A percentile compares a stretch with the other conserved stretches of the same genome.
phyloP scores from a whole-genome alignment of 345 rosid genomes.

The Linum trigynum region DNA sequence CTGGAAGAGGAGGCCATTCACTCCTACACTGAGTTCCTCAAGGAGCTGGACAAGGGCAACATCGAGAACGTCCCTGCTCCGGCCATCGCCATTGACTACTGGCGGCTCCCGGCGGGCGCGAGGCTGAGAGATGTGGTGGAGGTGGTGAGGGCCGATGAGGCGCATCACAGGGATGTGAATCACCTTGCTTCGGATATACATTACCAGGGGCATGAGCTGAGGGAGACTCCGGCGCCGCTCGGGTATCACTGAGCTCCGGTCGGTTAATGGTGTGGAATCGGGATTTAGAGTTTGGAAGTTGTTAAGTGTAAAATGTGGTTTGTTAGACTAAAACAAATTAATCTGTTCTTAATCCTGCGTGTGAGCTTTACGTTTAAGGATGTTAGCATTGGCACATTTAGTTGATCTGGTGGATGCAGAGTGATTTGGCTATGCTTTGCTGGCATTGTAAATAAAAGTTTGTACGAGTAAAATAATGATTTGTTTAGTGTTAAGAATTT shows the following conservation, averaged over 20 bases:
- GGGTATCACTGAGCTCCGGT: conserved; percentile 40
- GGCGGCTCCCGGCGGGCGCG: conserved; percentile 53
- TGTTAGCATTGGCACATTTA: no score
- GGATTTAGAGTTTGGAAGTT: neutral
- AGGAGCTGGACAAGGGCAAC: conserved; percentile 66
- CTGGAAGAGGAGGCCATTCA: conserved; percentile 82
- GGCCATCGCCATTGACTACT: conserved; percentile 67
- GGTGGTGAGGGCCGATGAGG: conserved; percentile 70
- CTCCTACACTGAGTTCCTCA: conserved; percentile 72
- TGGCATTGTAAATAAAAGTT: no score
- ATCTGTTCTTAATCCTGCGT: no score
- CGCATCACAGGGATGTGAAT: conserved; percentile 79
- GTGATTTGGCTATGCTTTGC: no score
- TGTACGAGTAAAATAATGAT: no score
- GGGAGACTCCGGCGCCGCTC: conserved; percentile 61
- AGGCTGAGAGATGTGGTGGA: conserved; percentile 59
- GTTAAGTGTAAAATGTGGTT: no score
- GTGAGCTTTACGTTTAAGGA: no score
- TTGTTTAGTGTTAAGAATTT: no score
- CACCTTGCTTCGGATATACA: conserved; percentile 85
- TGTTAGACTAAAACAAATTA: no score
- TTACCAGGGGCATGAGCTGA: conserved; percentile 53
- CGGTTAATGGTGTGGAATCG: neutral
- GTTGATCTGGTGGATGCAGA: no score
- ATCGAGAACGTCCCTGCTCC: conserved; percentile 79